These are phyloP conservation scores for Micromonas commoda DNA, from an alignment of 139 green algal species.

Conservation along the genomic window DNA sequence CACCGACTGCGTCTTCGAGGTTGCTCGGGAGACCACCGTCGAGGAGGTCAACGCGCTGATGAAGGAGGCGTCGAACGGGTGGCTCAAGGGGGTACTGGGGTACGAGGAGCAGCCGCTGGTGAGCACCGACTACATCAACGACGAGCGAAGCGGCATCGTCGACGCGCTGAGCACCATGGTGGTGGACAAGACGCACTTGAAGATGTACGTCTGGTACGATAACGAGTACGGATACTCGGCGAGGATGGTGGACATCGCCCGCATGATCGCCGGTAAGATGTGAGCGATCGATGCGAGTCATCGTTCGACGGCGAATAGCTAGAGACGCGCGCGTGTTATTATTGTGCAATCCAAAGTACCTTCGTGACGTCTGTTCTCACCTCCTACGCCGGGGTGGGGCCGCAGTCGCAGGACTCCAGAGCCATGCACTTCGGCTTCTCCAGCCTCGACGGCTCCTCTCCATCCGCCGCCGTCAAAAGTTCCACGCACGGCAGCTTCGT, in stretches of 20 bases:
- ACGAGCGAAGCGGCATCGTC: conserved; percentile 63
- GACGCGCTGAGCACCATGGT: conserved; percentile 63
- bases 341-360: neutral
- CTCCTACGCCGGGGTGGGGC: neutral
- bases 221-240: conserved; percentile 76
- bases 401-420: neutral
- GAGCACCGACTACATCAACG: conserved; percentile 75
- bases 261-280: conserved; percentile 45
- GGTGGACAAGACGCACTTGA: conserved; percentile 27
- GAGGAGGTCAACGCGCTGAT: conserved; percentile 74
- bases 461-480: neutral
- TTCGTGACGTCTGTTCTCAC: neutral
- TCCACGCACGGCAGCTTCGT: neutral
- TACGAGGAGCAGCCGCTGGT: conserved; percentile 68
- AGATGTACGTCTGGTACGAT: conserved; percentile 80
- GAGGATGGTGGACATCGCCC: conserved; percentile 55
- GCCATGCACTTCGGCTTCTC: neutral
- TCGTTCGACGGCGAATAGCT: neutral
- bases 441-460: neutral
- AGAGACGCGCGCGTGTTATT: neutral
- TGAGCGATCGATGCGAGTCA: neutral
- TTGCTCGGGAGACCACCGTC: conserved; percentile 48
- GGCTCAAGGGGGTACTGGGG: conserved; percentile 21
- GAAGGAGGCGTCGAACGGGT: conserved; percentile 13
- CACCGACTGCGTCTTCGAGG: conserved; percentile 69